Conservation (phyloP, 306 rosid species). For the Morella rubra region DNA sequence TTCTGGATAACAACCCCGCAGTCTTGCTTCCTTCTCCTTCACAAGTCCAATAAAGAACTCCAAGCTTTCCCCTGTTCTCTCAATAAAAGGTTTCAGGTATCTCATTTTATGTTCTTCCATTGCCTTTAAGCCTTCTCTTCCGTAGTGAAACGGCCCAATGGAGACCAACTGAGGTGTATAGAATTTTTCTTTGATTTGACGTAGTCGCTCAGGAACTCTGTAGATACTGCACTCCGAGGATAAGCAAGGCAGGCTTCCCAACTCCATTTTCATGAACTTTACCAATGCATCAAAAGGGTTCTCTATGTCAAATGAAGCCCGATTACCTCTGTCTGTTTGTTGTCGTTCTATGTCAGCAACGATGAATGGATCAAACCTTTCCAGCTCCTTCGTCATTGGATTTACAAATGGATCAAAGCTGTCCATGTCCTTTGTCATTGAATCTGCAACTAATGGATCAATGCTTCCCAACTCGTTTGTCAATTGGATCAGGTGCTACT, state of each 20-base stretch:
- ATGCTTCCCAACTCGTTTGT: too few relatives aligned
- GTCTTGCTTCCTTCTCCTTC: neutral
- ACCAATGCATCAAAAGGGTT: neutral
- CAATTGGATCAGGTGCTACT: too few relatives aligned
- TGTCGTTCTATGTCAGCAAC: neutral
- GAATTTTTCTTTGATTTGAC: slow-evolving; percentile 10
- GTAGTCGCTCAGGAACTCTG: slow-evolving; percentile 32
- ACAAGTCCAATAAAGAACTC: slow-evolving; percentile 4
- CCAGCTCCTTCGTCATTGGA: too few relatives aligned
- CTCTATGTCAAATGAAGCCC: neutral
- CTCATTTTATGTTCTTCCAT: slow-evolving; percentile 38
- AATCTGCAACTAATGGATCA: too few relatives aligned
- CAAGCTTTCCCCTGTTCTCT: slow-evolving; percentile 6
- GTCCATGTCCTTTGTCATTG: too few relatives aligned
- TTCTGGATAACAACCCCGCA: slow-evolving; percentile 26
- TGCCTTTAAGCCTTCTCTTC: slow-evolving; percentile 23
- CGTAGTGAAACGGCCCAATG: slow-evolving; percentile 35
- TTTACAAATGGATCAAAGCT: too few relatives aligned
- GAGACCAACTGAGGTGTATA: slow-evolving; percentile 41
- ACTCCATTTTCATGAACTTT: neutral
- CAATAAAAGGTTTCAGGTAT: slow-evolving; percentile 31
- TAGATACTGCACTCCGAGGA: slow-evolving; percentile 28
- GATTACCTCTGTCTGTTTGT: neutral
- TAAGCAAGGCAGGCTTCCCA: neutral
- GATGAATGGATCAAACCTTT: too few relatives aligned